Conservation (phyloP, 2,329 filamentous ascomycete species). For the Curvularia lunata region DNA sequence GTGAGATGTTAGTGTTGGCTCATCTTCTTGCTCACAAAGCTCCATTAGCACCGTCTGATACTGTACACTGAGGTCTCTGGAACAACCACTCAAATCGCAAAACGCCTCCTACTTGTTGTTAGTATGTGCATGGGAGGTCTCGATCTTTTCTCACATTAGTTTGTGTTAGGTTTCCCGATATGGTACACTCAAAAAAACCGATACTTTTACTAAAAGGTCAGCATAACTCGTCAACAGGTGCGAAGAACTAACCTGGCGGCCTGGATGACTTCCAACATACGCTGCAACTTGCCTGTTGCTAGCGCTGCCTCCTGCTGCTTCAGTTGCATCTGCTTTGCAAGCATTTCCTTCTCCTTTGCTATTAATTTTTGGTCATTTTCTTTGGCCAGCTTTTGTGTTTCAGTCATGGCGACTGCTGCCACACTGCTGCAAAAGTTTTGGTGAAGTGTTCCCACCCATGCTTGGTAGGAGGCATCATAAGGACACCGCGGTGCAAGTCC, state of each 20-base stretch:
- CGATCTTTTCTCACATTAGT: background rate
- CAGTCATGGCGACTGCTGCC: background rate
- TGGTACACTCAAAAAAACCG: slow-evolving; percentile 5
- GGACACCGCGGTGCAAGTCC: slow-evolving; percentile 8
- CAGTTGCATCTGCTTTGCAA: slow-evolving; percentile 1
- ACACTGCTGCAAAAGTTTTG: slow-evolving; percentile 8
- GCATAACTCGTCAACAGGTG: background rate
- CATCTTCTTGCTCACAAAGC: slow-evolving; percentile 6
- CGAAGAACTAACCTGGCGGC: slow-evolving; percentile 5
- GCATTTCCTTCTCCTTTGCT: slow-evolving; percentile 3
- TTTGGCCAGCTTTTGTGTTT: background rate
- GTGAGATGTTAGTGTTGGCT: background rate
- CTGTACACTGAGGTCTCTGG: background rate
- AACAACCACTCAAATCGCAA: slow-evolving; percentile 6
- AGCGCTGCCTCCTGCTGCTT: slow-evolving; percentile 4
- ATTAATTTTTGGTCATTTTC: slow-evolving; percentile 4
- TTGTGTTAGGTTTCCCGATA: background rate
- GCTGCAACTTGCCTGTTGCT: slow-evolving; percentile 3
- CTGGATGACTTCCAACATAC: slow-evolving; percentile 7
- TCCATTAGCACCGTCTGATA: slow-evolving; percentile 2
- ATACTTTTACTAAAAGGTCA: slow-evolving; percentile 3
- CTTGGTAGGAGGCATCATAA: slow-evolving; percentile 6
- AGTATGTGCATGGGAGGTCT: background rate
- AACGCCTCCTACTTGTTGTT: background rate
- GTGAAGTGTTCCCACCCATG: slow-evolving; percentile 11